Base-by-base conservation (phyloP, 2,329 filamentous ascomycete species). In the Eurotiales sp. region DNA sequence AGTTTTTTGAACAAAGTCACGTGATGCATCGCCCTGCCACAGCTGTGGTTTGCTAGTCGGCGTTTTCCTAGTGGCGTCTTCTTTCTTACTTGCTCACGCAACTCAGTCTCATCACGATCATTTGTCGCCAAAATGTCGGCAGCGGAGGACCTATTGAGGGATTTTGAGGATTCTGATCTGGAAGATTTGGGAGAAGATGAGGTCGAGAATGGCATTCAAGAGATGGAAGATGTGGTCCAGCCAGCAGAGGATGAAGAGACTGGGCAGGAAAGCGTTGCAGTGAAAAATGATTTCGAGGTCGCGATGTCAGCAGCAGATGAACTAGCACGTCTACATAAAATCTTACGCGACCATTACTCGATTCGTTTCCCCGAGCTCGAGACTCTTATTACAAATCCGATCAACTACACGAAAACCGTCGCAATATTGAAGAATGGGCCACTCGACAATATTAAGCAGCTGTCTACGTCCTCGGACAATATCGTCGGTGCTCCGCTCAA, bases 381-480 rank as follows among this genome's bases (percentile, higher is more conserved):
- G 69, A 83, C 81, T 15, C 81, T 99, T 29, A 86, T 99, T 54
- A 90, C 88, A 52, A 96, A 92, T 62, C 90, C 93, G 1, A 79
- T 97, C 46, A 90, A 96, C 66, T 99, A 96, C 72, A 90, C 92
- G 23, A 96, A 95, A 74, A 89, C 93, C 0, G 93, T 97, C 8
- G 85, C 89, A 3, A 95, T 97, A 58, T 81, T 99, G 56, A 87
- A 89, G 59, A 97, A 97, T 72, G 90, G 90, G 0, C 90, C 93
- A 12, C 82, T 97, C 76, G 86, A 95, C 63, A 87, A 85, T 61
- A 92, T 97, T 73, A 92, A 91, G 68, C 76, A 79, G 2, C 78
- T 96, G 42, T 85, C 91, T 54, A 80, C 82, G 14, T 88, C 86
- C 3, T 82, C 84, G 7, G 81, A 95, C 55, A 96, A 97, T 63